A percentile compares a stretch with the other conserved stretches of the same genome.
These are phyloP conservation scores for Epicoccum nigrum DNA, from an alignment of 2,329 filamentous ascomycete species.

Conservation along the genomic window DNA sequence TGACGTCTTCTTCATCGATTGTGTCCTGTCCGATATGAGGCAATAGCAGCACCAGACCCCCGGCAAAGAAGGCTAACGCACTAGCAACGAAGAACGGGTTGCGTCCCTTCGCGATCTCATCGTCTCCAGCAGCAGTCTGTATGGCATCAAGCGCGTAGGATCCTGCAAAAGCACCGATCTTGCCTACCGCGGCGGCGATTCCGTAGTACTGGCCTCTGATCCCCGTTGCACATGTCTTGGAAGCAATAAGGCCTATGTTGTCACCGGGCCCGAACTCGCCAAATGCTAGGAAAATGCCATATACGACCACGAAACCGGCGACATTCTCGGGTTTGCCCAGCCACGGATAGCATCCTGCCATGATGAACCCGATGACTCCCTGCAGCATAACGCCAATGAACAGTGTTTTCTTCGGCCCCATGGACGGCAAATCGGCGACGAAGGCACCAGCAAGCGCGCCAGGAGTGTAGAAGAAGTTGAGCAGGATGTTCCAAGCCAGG, in stretches of 20 bases:
- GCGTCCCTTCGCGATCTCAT: constrained; percentile 65
- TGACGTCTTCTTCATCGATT: constrained; percentile 76
- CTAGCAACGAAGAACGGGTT: constrained; percentile 91
- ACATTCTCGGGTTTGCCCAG: constrained; percentile 72
- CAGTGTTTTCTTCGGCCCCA: constrained; percentile 79
- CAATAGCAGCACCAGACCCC: constrained; percentile 69
- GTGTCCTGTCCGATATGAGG: constrained; percentile 84
- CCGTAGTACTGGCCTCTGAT: constrained; percentile 80
- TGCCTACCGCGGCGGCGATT: constrained; percentile 74
- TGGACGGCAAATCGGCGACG: constrained; percentile 67
- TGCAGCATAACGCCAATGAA: constrained; percentile 74
- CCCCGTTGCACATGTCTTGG: constrained; percentile 86
- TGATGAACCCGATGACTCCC: constrained; percentile 82
- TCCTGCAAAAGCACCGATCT: constrained; percentile 84
- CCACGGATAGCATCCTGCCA: constrained; percentile 77
- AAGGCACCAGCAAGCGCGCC: constrained; percentile 80
- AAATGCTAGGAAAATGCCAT: constrained; percentile 76
- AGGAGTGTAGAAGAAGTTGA: constrained; percentile 88
- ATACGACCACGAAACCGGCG: constrained; percentile 78
- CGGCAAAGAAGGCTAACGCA: constrained; percentile 73
- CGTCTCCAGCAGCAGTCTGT: constrained; percentile 47
- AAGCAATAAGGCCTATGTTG: constrained; percentile 86
- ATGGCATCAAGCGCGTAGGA: constrained; percentile 79
- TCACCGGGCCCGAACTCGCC: constrained; percentile 87
- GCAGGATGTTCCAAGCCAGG: constrained; percentile 87